A percentile compares a stretch with the other conserved stretches of the same genome.
phyloP scores from a whole-genome alignment of 306 rosid species.

The Rosa chinensis region DNA sequence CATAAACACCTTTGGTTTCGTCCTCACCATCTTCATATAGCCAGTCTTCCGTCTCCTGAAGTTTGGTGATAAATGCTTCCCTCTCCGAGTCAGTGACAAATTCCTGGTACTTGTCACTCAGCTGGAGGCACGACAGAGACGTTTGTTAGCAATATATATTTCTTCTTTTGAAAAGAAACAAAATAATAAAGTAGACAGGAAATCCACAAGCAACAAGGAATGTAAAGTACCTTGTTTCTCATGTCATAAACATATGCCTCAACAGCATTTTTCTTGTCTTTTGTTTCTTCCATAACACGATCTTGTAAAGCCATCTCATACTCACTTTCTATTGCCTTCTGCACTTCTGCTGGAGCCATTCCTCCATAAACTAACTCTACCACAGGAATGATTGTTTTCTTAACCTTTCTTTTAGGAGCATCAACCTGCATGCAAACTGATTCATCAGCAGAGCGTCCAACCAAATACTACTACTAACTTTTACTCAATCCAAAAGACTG shows the following conservation, averaged over 20 bases:
- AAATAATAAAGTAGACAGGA: background rate
- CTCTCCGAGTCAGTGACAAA: constrained; percentile 73
- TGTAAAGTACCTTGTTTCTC: constrained; percentile 73
- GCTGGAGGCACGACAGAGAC: constrained; percentile 43
- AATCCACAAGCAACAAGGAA: background rate
- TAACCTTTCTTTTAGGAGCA: constrained; percentile 84
- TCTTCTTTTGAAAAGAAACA: no score
- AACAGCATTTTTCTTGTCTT: constrained; percentile 92
- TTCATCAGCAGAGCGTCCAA: background rate
- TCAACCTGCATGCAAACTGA: constrained; percentile 41
- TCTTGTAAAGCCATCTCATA: constrained; percentile 99
- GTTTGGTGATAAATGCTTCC: constrained; percentile 60
- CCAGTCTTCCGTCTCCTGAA: constrained; percentile 94
- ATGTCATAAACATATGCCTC: constrained; percentile 94
- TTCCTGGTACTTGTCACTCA: constrained; percentile 70
- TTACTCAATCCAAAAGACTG: background rate
- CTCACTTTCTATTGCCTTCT: constrained; percentile 85
- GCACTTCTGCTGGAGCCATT: constrained; percentile 54
- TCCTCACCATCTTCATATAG: constrained; percentile 93
- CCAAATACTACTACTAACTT: background rate
- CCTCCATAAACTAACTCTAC: constrained; percentile 80
- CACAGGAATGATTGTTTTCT: constrained; percentile 66
- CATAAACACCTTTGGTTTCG: constrained; percentile 90
- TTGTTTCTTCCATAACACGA: constrained; percentile 95
- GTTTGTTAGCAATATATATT: background rate